Evolutionary conservation across 192 early-diverging fungal genomes (phyloP).

Genomic region (Backusella liffmaniae): DNA sequence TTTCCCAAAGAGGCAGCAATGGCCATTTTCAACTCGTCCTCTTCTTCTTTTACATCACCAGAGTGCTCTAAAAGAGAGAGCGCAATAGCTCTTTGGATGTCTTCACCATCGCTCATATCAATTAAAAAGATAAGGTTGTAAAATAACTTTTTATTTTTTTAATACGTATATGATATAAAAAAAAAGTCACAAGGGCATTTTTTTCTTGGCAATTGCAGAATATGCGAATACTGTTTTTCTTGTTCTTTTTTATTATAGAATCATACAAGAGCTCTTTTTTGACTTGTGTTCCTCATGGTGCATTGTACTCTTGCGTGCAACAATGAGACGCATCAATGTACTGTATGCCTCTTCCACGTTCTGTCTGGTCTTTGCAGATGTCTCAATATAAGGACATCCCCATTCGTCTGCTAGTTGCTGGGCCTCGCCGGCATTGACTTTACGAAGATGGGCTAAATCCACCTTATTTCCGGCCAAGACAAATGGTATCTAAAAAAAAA

Average conservation of each 20-base stretch:
- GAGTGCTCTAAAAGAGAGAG: conserved; percentile 20
- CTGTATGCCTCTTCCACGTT: conserved; percentile 80
- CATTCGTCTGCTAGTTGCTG: conserved; percentile 60
- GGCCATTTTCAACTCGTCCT: conserved; percentile 26
- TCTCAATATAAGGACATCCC: conserved; percentile 71
- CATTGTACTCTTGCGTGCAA: conserved; percentile 57
- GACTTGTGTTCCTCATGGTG: conserved; percentile 22
- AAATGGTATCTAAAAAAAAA: conserved; percentile 60
- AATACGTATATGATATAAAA: not conserved
- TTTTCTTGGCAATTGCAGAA: not conserved
- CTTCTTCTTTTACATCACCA: conserved; percentile 13
- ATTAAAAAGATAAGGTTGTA: not conserved
- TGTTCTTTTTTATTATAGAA: conserved; percentile 25
- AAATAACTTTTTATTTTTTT: not conserved
- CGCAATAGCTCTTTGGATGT: conserved; percentile 21
- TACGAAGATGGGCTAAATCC: conserved; percentile 59
- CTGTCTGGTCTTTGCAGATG: conserved; percentile 71
- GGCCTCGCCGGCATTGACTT: conserved; percentile 60
- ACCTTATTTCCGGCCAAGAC: conserved; percentile 82
- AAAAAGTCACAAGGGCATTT: not conserved
- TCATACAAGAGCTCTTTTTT: conserved; percentile 37
- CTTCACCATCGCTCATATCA: not conserved
- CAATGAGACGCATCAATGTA: conserved; percentile 73
- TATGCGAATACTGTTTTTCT: not conserved
- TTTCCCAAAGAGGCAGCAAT: conserved; percentile 39